Evolutionary conservation across 139 green algal genomes (phyloP), one percentile per base, ranked within the genome.

Genomic region (Limnomonas spitsbergensis): DNA sequence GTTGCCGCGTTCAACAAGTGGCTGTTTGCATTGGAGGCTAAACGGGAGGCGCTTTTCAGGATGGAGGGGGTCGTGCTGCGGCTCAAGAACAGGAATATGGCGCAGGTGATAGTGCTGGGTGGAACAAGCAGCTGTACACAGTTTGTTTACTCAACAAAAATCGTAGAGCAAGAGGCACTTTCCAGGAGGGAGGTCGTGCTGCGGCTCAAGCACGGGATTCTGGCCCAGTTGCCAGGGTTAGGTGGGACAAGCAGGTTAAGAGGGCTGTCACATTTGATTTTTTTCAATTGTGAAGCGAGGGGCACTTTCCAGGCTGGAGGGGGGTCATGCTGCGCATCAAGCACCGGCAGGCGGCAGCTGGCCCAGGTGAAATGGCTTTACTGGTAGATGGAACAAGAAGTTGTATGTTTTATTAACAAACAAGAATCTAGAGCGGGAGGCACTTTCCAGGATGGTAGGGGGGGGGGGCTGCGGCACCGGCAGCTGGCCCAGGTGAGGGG

Each of bases 1-100:
- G 67, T 34, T 3, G 6, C 14, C 14, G 40, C 76, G 2, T 81
- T 76, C 40, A 75, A 81, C 37, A 32, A n/a, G 3, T 81, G 76
- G 76, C 34, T 66, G 32, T 66, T 39, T 1, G 47, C 42, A n/a
- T 66, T 76, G 20, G 42, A 71, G 66, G 32, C 34, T 9, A 69
- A 70, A 66, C 34, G 42, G 6, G 40, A 81, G 66, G 42, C 52
- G 24, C 38, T 81, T 66, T 39, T 53, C 6, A 7, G 29, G 35
- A 74, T 74, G 68, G 68, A 42, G 24, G 56, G 9, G 4, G 29
- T 32, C 29, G 29, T 70, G 27, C 7, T 20, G n/a, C 56, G 56
- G 4, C 42, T 54, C 7, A 6, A 54, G 42, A 54, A 54, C 42
- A 6, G 42, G 7, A 54, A 9, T 54, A 27, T 54, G 42, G 7